Percentiles rank a stretch among this genome's conserved stretches.
Conservation (phyloP, 1,284 basidiomycete species). For the Irpex rosettiformis region DNA sequence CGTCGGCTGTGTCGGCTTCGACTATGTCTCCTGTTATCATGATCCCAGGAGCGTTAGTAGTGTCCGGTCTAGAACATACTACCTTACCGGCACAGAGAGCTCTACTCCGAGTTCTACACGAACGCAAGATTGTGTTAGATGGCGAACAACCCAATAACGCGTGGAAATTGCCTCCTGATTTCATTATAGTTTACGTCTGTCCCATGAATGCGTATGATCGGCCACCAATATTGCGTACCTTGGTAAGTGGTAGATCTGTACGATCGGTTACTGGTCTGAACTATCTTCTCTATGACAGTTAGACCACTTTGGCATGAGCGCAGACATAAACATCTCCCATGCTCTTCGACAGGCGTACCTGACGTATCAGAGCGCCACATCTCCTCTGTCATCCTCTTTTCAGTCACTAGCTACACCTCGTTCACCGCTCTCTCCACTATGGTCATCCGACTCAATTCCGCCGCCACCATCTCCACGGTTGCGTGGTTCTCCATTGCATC, state of each 20-base stretch:
- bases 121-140: slow-evolving; percentile 49
- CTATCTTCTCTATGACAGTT: slow-evolving; percentile 40
- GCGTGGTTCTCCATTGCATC: slow-evolving; percentile 7
- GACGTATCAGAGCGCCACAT: slow-evolving; percentile 21
- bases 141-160: slow-evolving; percentile 30
- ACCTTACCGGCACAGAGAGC: slow-evolving; percentile 54
- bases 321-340: slow-evolving; percentile 38
- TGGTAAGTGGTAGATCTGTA: slow-evolving; percentile 43
- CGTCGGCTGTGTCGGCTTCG: neutral
- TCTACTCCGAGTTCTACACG: slow-evolving; percentile 50
- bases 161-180: slow-evolving; percentile 65
- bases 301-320: slow-evolving; percentile 75
- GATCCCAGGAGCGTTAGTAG: slow-evolving; percentile 61
- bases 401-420: slow-evolving; percentile 36
- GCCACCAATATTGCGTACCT: slow-evolving; percentile 56
- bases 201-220: slow-evolving; percentile 56
- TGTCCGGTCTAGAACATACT: slow-evolving; percentile 67
- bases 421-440: slow-evolving; percentile 24
- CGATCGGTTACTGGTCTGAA: neutral
- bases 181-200: slow-evolving; percentile 72
- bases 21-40: neutral
- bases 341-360: slow-evolving; percentile 23
- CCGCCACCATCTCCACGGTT: slow-evolving; percentile 17
- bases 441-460: slow-evolving; percentile 23
- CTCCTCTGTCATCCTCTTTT: slow-evolving; percentile 25